Evolutionary conservation across 1,284 basidiomycete genomes (phyloP), one percentile per base, ranked within the genome.

Genomic region (Stygiomarasmius scandens): DNA sequence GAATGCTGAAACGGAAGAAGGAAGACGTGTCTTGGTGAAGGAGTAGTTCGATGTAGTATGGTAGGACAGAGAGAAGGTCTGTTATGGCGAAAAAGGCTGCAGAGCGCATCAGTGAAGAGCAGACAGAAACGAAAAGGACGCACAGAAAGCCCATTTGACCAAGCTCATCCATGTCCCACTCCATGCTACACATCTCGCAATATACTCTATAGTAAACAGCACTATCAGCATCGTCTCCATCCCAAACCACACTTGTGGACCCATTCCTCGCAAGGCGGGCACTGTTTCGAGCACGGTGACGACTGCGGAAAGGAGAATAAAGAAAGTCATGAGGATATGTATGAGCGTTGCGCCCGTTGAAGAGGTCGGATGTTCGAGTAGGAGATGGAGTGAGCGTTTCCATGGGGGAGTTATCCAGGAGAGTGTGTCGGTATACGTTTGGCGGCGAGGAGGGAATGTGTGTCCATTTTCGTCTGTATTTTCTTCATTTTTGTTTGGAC

Each of bases 11-110:
- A 23, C 93, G 83, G 74, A 95, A 95, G 56, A 93, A 77, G 38
- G 90, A 87, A 11, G 90, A 86, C 89, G 92, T 95, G 71, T 96
- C 93, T 74, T 93, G 87, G 48, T 85, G 85, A n/a, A 93, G 68
- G 19, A 89, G 75, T 52, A 95, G 79, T 72, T 95, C 92, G 58
- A 95, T 84, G 70, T 93, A 95, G 67, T 94, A 95, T 1, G 93
- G 93, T 25, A 92, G 65, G 56, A 95, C 93, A 19, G 92, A 87
- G 49, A 95, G 78, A 12, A 93, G 72, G 68, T 95, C 93, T 69
- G 93, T 85, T 27, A 95, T 82, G 3, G 90, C 92, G 68, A 91
- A 94, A 72, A 95, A 95, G 1, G 91, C 89, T 90, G 60, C 27
- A 58, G 43, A 52, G 25, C 53, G 52, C 55, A 52, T 59, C 62